Evolutionary conservation across 352 stramenopile species (phyloP).

Genomic region (Detonula confervacea): DNA sequence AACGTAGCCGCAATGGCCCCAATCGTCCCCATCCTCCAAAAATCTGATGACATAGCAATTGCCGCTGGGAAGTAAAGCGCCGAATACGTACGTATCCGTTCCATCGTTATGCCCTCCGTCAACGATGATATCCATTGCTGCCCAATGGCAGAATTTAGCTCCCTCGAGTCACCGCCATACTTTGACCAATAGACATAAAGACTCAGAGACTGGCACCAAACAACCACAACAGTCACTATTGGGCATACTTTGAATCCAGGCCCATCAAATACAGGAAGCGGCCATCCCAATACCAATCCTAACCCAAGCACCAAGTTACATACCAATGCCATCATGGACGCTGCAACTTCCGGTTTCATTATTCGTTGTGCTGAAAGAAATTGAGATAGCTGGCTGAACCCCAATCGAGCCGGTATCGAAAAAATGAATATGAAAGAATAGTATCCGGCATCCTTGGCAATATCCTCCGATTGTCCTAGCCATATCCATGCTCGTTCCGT

Average conservation of each 20-base stretch:
- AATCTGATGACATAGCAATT: slow-evolving; percentile 73
- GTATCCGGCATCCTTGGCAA: slow-evolving; percentile 72
- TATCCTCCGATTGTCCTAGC: slow-evolving; percentile 63
- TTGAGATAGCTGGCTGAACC: slow-evolving; percentile 75
- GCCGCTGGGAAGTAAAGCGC: slow-evolving; percentile 80
- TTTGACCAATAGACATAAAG: slow-evolving; percentile 47
- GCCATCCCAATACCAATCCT: slow-evolving; percentile 78
- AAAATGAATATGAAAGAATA: slow-evolving; percentile 76
- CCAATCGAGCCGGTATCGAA: slow-evolving; percentile 65
- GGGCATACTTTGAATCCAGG: slow-evolving; percentile 79
- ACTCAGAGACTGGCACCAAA: slow-evolving; percentile 67
- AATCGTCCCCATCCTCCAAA: slow-evolving; percentile 81
- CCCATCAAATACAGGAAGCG: slow-evolving; percentile 66
- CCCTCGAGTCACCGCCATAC: slow-evolving; percentile 17
- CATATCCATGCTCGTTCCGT: slow-evolving; percentile 69
- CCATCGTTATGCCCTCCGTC: slow-evolving; percentile 63
- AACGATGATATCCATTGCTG: slow-evolving; percentile 18
- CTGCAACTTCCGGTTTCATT: slow-evolving; percentile 76
- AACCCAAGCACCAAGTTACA: slow-evolving; percentile 77
- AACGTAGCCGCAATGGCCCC: slow-evolving; percentile 74
- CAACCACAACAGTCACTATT: slow-evolving; percentile 71
- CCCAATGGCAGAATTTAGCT: slow-evolving; percentile 1
- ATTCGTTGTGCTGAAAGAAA: slow-evolving; percentile 81
- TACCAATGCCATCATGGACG: slow-evolving; percentile 63
- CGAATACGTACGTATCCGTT: slow-evolving; percentile 69